Conservation (phyloP, 1,284 basidiomycete genomes). For the Sanghuangporus weigelae region DNA sequence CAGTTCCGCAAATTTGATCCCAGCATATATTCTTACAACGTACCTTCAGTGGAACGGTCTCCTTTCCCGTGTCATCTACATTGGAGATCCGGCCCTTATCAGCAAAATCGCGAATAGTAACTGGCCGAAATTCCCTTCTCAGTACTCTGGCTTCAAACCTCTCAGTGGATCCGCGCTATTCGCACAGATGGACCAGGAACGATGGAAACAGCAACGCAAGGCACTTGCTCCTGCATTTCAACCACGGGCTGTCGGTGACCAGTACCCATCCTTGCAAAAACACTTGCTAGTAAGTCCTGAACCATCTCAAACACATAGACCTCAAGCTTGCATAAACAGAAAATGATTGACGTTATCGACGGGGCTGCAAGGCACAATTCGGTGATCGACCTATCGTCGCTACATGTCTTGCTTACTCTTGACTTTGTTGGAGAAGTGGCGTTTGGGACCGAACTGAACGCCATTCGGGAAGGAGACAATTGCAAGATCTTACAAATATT, state of each 20-base stretch:
- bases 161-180: background rate
- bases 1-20: background rate
- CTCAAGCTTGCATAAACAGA: background rate
- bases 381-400: background rate
- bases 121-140: background rate
- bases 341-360: background rate
- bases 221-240: background rate
- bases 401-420: background rate
- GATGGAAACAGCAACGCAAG: background rate
- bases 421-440: background rate
- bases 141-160: background rate
- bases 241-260: background rate
- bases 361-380: background rate
- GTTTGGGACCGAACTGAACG: background rate
- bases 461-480: background rate
- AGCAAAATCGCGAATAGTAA: background rate
- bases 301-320: background rate
- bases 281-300: background rate
- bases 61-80: background rate
- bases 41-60: background rate
- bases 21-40: background rate
- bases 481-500: background rate
- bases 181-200: conserved; percentile 1
- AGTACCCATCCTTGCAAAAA: background rate
- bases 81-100: background rate